Evolutionary conservation across 2,329 filamentous ascomycete species (phyloP), one percentile per base, ranked within the genome.

Genomic region (Fusarium napiforme): DNA sequence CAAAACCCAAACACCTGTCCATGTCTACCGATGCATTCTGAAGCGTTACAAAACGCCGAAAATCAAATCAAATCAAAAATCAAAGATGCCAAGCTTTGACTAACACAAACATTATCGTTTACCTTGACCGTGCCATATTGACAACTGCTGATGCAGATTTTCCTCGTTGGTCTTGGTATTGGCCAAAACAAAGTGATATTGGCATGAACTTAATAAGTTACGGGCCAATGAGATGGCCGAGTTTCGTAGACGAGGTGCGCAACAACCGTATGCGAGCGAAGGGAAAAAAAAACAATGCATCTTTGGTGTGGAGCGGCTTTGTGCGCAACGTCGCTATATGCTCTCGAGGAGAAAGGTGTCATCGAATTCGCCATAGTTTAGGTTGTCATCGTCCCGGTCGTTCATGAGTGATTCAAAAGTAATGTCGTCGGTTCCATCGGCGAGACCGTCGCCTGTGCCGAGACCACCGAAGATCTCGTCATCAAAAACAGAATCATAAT

Each of bases 391-490:
- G 34, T 82, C 65, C 26, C 85, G 86, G 70, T 79, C 80, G 55
- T 80, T 80, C 77, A 84, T 88, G 66, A 89, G 79, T 67, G 88
- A 85, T 67, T 89, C 85, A 69, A 89, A 89, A 34, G 84, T 85
- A 43, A 82, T 78, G 26, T 82, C 81, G 26, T 75, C 77, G 56
- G 79, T 71, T 39, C 79, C 81, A 34, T 72, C 79, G 47, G 77
- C 79, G 63, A 82, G 81, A 61, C 80, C 79, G 61, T 74, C 82
- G 10, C 79, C 81, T 26, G 75, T 69, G 32, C 83, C 83, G n/a
- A 87, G 80, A 52, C 83, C 82, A 67, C 60, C 59, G 26, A 73
- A 75, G 32, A 75, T 75, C 26, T 88, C 88, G 28, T 87, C 85
- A 34, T 87, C 84, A 46, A 87, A 81, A 12, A 76, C 71, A 9